Evolutionary conservation across 164 flowering plant genomes (phyloP).

Genomic region (Amborella trichopoda): DNA sequence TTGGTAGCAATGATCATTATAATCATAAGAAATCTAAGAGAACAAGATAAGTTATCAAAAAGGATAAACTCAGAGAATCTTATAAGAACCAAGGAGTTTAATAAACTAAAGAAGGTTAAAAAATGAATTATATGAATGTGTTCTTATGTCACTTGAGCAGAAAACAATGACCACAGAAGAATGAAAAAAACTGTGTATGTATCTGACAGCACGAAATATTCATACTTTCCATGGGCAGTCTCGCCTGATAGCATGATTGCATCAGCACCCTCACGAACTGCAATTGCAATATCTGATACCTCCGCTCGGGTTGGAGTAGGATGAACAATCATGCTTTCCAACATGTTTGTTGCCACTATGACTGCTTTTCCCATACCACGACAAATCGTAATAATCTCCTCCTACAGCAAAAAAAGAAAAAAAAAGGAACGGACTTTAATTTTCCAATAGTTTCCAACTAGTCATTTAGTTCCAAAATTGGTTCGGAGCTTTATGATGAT

Average conservation of each 20-base stretch:
- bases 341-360: slow-evolving; percentile 89
- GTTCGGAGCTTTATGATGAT: too few relatives aligned
- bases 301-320: slow-evolving; percentile 94
- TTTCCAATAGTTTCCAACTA: too few relatives aligned
- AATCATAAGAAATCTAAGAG: too few relatives aligned
- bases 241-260: slow-evolving; percentile 95
- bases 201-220: neutral
- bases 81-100: too few relatives aligned
- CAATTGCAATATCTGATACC: slow-evolving; percentile 89
- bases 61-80: too few relatives aligned
- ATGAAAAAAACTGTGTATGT: neutral
- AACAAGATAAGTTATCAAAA: too few relatives aligned
- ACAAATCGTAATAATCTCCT: slow-evolving; percentile 71
- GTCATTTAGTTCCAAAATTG: too few relatives aligned
- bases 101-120: too few relatives aligned
- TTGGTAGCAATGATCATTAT: too few relatives aligned
- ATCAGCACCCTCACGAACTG: slow-evolving; percentile 90
- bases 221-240: slow-evolving; percentile 95
- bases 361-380: slow-evolving; percentile 90
- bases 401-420: slow-evolving; percentile 34
- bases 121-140: too few relatives aligned
- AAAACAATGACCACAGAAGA: neutral
- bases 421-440: too few relatives aligned
- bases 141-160: too few relatives aligned
- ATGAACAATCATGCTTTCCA: slow-evolving; percentile 92